Conservation (phyloP, 108 stramenopile species). For the Phaeodactylum tricornutum region DNA sequence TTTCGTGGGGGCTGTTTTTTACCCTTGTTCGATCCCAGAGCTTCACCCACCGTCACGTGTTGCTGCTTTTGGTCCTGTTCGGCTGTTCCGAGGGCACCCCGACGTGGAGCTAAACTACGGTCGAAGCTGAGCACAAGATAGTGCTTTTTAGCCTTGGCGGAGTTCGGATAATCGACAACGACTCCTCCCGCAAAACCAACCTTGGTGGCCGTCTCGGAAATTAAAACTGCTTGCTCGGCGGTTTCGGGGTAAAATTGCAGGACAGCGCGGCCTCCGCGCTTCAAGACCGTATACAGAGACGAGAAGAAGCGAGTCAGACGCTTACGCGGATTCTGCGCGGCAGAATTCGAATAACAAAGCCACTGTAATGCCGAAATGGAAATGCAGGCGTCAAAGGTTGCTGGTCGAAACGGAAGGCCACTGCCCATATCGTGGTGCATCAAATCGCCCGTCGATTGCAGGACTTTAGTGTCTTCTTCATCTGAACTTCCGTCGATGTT, state of each 20-base stretch:
- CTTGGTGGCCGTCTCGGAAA: constrained; percentile 84
- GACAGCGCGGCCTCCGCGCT: constrained; percentile 90
- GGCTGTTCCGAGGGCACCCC: constrained; percentile 8
- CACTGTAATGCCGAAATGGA: constrained; percentile 98
- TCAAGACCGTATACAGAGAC: constrained; percentile 85
- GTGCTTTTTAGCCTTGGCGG: constrained; percentile 98
- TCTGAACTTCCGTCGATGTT: constrained; percentile 20
- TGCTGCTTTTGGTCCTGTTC: constrained; percentile 2
- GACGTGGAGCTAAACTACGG: constrained; percentile 19
- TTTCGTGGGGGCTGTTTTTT: constrained; percentile 30
- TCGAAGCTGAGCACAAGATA: constrained; percentile 96
- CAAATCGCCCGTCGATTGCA: constrained; percentile 61
- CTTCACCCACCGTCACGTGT: constrained; percentile 19
- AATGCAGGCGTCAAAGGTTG: constrained; percentile 96
- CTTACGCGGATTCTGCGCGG: constrained; percentile 77
- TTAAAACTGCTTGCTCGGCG: constrained; percentile 92
- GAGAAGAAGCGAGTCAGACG: constrained; percentile 94
- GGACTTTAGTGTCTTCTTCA: constrained; percentile 17
- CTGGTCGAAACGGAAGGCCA: constrained; percentile 97
- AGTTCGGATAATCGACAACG: constrained; percentile 99
- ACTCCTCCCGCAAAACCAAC: constrained; percentile 97
- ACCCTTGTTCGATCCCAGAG: background rate
- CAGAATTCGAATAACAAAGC: constrained; percentile 95
- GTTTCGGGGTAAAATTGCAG: constrained; percentile 99
- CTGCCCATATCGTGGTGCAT: constrained; percentile 97